phyloP scores from a whole-genome alignment of 2,329 filamentous ascomycete genomes.

The Nannizziopsis arthrosporioides region DNA sequence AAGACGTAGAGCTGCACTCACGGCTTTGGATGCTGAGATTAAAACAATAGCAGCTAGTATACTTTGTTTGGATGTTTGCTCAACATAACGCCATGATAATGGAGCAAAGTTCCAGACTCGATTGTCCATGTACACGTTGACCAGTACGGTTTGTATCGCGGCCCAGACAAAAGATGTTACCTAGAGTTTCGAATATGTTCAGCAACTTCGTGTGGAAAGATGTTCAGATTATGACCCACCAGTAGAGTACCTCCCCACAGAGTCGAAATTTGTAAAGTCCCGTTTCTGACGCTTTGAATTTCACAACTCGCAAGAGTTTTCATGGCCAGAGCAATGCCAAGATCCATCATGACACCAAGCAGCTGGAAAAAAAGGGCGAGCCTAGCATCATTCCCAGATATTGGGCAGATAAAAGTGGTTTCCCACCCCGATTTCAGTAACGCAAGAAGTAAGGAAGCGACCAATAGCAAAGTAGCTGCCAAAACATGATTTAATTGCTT shows the following conservation, averaged over 20 bases:
- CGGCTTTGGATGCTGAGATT: slow-evolving; percentile 30
- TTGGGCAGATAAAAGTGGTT: slow-evolving; percentile 42
- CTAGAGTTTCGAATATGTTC: not conserved
- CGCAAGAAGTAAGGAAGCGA: slow-evolving; percentile 30
- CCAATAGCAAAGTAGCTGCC: slow-evolving; percentile 28
- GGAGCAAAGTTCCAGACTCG: slow-evolving; percentile 1
- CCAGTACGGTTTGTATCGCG: slow-evolving; percentile 2
- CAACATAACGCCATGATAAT: slow-evolving; percentile 4
- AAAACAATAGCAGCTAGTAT: slow-evolving; percentile 26
- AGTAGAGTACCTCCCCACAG: slow-evolving; percentile 13
- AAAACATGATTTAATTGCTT: slow-evolving; percentile 27
- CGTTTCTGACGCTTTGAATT: slow-evolving; percentile 5
- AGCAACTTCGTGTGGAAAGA: not conserved
- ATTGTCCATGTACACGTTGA: slow-evolving; percentile 7
- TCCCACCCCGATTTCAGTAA: slow-evolving; percentile 26
- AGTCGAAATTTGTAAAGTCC: slow-evolving; percentile 9
- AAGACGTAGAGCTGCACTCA: slow-evolving; percentile 19
- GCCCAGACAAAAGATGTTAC: slow-evolving; percentile 8
- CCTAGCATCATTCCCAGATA: slow-evolving; percentile 24
- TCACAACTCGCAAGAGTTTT: slow-evolving; percentile 14
- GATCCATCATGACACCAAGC: slow-evolving; percentile 32
- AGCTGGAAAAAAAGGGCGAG: slow-evolving; percentile 30
- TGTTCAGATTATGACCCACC: slow-evolving; percentile 7
- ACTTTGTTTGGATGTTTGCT: slow-evolving; percentile 28
- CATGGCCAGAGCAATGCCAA: slow-evolving; percentile 28